phyloP scores from a whole-genome alignment of 129 eudicot species.

The Chrysanthemum seticuspe region DNA sequence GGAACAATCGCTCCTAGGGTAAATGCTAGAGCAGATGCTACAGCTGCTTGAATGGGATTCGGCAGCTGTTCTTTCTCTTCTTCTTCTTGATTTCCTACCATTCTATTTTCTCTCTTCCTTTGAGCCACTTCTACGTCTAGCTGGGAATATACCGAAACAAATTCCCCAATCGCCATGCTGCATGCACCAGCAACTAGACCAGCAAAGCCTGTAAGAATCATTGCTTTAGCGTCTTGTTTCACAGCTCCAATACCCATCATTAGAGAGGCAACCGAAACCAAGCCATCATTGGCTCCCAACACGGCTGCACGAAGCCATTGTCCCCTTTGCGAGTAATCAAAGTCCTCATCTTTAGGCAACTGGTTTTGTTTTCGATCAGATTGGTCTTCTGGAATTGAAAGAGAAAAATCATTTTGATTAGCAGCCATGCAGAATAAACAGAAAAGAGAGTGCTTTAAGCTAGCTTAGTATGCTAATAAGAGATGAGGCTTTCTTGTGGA shows the following conservation, averaged over 20 bases:
- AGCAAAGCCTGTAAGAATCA: constrained; percentile 36
- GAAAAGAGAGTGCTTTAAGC: background rate
- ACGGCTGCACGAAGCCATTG: constrained; percentile 39
- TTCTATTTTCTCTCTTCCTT: constrained; percentile 29
- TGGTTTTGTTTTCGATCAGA: constrained; percentile 8
- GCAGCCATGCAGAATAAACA: constrained; percentile 24
- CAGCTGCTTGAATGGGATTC: constrained; percentile 54
- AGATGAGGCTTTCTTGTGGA: constrained; percentile 13
- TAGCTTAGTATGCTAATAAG: too few species aligned
- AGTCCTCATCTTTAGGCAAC: constrained; percentile 15
- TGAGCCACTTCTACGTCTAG: constrained; percentile 37
- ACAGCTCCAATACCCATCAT: constrained; percentile 36
- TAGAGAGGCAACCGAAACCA: constrained; percentile 31
- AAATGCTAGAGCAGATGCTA: constrained; percentile 57
- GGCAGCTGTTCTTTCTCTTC: constrained; percentile 37
- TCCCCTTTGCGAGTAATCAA: constrained; percentile 33
- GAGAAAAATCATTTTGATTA: constrained; percentile 13
- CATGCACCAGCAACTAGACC: constrained; percentile 44
- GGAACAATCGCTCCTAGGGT: constrained; percentile 59
- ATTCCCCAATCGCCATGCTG: constrained; percentile 42
- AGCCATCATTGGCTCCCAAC: constrained; percentile 38
- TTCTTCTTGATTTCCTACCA: background rate
- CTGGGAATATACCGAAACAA: constrained; percentile 35
- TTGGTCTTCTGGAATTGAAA: constrained; percentile 21
- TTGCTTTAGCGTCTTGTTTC: constrained; percentile 3